Conservation (phyloP, 164 flowering plant genomes). For the Saururus chinensis region DNA sequence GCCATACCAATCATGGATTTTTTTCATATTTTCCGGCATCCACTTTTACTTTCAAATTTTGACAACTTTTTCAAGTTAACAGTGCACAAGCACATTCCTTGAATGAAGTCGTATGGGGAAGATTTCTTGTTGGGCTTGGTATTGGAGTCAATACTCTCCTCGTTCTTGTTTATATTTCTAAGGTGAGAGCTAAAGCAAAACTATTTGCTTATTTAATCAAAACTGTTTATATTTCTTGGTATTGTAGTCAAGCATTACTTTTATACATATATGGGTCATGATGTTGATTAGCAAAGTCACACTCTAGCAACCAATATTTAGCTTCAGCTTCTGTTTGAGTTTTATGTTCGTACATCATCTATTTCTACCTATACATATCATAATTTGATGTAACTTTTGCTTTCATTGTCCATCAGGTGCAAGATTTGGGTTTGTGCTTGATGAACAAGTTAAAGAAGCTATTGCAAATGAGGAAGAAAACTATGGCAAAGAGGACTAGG, state of each 20-base stretch:
- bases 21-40: background rate
- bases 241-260: too few relatives aligned
- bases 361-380: background rate
- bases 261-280: too few relatives aligned
- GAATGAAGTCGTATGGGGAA: constrained; percentile 62
- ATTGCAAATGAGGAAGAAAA: constrained; percentile 66
- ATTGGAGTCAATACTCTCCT: constrained; percentile 82
- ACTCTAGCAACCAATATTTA: too few relatives aligned
- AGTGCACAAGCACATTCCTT: constrained; percentile 81
- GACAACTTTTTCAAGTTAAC: background rate
- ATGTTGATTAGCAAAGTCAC: too few relatives aligned
- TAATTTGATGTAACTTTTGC: too few relatives aligned
- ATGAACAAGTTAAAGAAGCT: too few relatives aligned
- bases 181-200: constrained; percentile 24
- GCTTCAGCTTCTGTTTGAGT: too few relatives aligned
- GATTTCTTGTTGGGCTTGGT: constrained; percentile 85
- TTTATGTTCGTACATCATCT: background rate
- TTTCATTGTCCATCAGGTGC: too few relatives aligned
- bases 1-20: background rate
- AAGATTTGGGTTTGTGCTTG: too few relatives aligned
- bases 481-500: constrained; percentile 32
- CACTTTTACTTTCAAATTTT: too few relatives aligned
- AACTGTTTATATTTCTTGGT: too few relatives aligned
- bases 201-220: background rate
- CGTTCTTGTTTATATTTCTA: constrained; percentile 74